A percentile compares a stretch with the other conserved stretches of the same genome.
These are phyloP conservation scores for Phytophthora pinifolia DNA, from an alignment of 352 stramenopile species.

Conservation along the genomic window DNA sequence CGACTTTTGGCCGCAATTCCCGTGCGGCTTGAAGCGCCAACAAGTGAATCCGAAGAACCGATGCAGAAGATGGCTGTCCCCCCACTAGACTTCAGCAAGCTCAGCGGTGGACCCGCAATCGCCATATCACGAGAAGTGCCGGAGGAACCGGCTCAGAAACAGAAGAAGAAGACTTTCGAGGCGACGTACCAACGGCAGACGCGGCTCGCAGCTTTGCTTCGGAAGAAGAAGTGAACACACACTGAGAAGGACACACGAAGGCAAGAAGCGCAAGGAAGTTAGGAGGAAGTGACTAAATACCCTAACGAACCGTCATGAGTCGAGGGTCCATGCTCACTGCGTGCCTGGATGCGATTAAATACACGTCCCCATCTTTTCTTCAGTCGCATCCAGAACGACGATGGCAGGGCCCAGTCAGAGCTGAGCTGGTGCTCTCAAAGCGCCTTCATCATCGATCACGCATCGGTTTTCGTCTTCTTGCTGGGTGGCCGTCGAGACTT, in stretches of 20 bases:
- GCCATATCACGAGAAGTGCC: background rate
- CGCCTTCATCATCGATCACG: constrained; percentile 26
- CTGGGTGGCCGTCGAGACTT: constrained; percentile 50
- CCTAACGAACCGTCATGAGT: constrained; percentile 13
- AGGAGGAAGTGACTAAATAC: constrained; percentile 12
- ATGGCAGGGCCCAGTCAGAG: constrained; percentile 9
- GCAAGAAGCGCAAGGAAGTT: constrained; percentile 13
- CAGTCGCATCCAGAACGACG: constrained; percentile 5
- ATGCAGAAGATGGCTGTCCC: constrained; percentile 20
- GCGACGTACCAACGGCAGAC: constrained; percentile 49
- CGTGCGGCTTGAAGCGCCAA: background rate
- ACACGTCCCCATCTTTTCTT: constrained; percentile 21
- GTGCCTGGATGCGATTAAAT: constrained; percentile 28
- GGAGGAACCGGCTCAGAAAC: constrained; percentile 27
- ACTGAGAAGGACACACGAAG: background rate
- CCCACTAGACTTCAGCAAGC: constrained; percentile 31
- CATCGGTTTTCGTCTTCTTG: constrained; percentile 69
- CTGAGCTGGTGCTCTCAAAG: constrained; percentile 18
- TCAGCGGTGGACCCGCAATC: constrained; percentile 9
- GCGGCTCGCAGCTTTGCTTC: constrained; percentile 51
- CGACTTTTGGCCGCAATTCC: constrained; percentile 12
- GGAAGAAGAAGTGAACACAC: constrained; percentile 38
- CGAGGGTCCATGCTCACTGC: constrained; percentile 13
- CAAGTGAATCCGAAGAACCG: constrained; percentile 8
- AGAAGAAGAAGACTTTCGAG: constrained; percentile 49